Percentiles rank a stretch among this genome's conserved stretches.
Conservation (phyloP, 2,329 filamentous ascomycete genomes). For the Delphinella strobiligena region DNA sequence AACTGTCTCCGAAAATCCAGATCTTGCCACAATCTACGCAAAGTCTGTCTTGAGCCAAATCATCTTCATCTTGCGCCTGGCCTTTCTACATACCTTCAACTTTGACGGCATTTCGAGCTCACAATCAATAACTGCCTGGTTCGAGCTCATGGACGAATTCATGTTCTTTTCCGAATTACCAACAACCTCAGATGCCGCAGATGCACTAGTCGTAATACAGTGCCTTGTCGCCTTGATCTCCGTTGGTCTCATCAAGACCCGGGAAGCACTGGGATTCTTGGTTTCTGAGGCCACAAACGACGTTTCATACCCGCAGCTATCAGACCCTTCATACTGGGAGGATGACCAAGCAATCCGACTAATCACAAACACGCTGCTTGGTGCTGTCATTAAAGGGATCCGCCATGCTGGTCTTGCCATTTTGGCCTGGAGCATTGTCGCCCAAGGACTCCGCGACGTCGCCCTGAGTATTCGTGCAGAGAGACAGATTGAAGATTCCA, state of each 20-base stretch:
- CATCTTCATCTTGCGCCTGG: constrained; percentile 44
- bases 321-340: constrained; percentile 48
- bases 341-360: constrained; percentile 58
- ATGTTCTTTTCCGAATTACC: constrained; percentile 57
- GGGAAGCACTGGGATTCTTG: constrained; percentile 46
- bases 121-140: constrained; percentile 56
- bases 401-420: constrained; percentile 53
- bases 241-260: constrained; percentile 58
- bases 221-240: constrained; percentile 59
- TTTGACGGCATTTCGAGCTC: constrained; percentile 12
- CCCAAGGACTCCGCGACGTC: constrained; percentile 57
- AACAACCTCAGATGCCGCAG: constrained; percentile 14
- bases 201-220: constrained; percentile 36
- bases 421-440: constrained; percentile 70
- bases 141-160: constrained; percentile 55
- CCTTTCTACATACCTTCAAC: constrained; percentile 39
- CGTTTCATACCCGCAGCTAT: constrained; percentile 15
- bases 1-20: constrained; percentile 37
- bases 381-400: constrained; percentile 39
- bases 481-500: constrained; percentile 10
- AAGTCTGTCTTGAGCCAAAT: constrained; percentile 56
- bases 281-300: constrained; percentile 1
- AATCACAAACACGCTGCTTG: constrained; percentile 59
- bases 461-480: constrained; percentile 43
- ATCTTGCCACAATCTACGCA: constrained; percentile 50